Base-by-base conservation (phyloP, 2,329 filamentous ascomycete genomes). In the Parascedosporium putredinis region DNA sequence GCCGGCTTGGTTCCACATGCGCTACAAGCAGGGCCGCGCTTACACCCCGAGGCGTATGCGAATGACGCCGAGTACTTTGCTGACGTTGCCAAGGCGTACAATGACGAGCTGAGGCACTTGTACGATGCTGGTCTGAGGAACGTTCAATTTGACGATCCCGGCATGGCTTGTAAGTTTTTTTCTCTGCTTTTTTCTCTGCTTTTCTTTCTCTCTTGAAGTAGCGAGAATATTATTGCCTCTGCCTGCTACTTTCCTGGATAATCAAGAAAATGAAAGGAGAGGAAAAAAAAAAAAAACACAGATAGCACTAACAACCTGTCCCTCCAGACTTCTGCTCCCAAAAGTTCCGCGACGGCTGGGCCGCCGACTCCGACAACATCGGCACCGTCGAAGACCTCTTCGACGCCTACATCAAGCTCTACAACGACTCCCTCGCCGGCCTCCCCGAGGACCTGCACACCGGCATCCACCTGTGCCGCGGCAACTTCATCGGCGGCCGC, bases 351-450 rank as follows among this genome's bases (percentile, higher is more conserved):
- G 67, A 76, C 45, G 84, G 83, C 14, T 88, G 83, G 78, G 76
- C 77, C 49, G 75, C 75, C 12, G 85, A 88, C 61, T 66, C 74
- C 45, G 74, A 81, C 57, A 88, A 89, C 61, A 76, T 76, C 49
- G 78, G 81, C 62, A 77, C 77, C 3, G 47, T 49, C 7, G 54
- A 86, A 45, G 79, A 83, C 56, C 79, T 88, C 42, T 76, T 90
- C 20, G 82, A 87, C 57, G 78, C 82, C 24, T 90, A 90, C 66
- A 84, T 90, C 62, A 72, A 75, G 53, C 78, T 87, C 55, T 89
- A 89, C 72, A 89, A 89, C 62, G 81, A 85, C 63, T 79, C 74
- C 58, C 73, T 87, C 59, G 68, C 72, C 58, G 75, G 77, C 57
- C 68, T 79, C 1, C 83, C 84, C 0, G 62, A 71, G 2, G 84